A percentile compares a stretch with the other conserved stretches of the same genome.
These are phyloP conservation scores for Aspergillus sp. DNA, from an alignment of 2,329 filamentous ascomycete species.

Conservation along the genomic window DNA sequence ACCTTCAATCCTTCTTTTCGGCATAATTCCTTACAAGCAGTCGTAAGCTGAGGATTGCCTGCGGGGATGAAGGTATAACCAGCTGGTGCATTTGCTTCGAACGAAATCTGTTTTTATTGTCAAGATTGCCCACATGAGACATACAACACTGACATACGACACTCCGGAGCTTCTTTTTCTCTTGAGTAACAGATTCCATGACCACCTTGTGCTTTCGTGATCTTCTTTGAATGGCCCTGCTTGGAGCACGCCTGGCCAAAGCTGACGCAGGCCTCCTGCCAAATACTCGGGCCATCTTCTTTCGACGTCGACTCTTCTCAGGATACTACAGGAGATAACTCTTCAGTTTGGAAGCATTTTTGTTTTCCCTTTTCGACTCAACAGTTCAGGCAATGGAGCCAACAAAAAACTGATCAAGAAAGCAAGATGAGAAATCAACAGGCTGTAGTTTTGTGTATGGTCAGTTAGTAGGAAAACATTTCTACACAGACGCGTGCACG, in stretches of 20 bases:
- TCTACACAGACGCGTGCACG: slow-evolving; percentile 10
- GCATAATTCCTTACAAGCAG: slow-evolving; percentile 57
- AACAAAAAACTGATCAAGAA: background rate
- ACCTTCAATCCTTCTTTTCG: slow-evolving; percentile 51
- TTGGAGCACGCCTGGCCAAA: slow-evolving; percentile 28
- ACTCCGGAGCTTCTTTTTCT: slow-evolving; percentile 56
- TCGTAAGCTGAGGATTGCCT: slow-evolving; percentile 56
- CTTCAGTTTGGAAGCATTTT: slow-evolving; percentile 16
- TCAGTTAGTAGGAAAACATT: slow-evolving; percentile 12
- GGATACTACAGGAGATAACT: slow-evolving; percentile 11
- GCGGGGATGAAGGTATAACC: slow-evolving; percentile 60
- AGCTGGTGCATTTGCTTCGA: slow-evolving; percentile 49
- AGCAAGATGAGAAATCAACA: background rate
- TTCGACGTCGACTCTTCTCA: slow-evolving; percentile 13
- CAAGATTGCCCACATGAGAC: slow-evolving; percentile 19
- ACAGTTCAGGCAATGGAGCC: background rate
- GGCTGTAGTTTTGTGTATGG: background rate
- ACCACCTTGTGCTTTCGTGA: slow-evolving; percentile 52
- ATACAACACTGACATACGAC: slow-evolving; percentile 35
- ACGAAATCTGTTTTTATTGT: slow-evolving; percentile 47
- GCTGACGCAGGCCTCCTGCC: slow-evolving; percentile 27
- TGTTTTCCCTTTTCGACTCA: no score
- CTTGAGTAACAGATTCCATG: slow-evolving; percentile 53
- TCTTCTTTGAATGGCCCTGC: slow-evolving; percentile 27
- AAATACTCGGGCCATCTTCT: slow-evolving; percentile 32